Conservation (phyloP, 1,284 basidiomycete genomes). For the Sanghuangporus sanghuang region DNA sequence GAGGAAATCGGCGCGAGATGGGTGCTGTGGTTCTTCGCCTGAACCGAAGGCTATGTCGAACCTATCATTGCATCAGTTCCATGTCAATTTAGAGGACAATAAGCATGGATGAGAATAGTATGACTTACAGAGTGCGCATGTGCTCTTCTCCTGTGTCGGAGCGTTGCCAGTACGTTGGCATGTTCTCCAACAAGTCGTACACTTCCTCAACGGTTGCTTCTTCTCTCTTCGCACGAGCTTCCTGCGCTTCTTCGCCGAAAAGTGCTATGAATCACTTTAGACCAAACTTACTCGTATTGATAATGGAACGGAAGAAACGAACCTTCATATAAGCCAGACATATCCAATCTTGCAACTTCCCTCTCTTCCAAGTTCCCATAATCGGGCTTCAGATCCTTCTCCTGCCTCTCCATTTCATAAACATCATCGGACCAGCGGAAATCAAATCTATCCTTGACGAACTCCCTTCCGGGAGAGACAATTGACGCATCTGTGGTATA, state of each 20-base stretch:
- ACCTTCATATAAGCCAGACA: slow-evolving; percentile 50
- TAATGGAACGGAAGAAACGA: slow-evolving; percentile 33
- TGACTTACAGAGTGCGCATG: slow-evolving; percentile 49
- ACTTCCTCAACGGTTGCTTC: slow-evolving; percentile 28
- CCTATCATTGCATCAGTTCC: slow-evolving; percentile 30
- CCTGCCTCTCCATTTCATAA: slow-evolving; percentile 30
- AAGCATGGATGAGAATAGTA: neutral
- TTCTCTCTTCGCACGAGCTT: slow-evolving; percentile 28
- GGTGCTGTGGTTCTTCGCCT: slow-evolving; percentile 38
- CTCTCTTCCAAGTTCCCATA: slow-evolving; percentile 40
- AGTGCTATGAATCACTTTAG: slow-evolving; percentile 19
- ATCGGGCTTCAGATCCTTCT: slow-evolving; percentile 29
- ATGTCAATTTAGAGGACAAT: neutral
- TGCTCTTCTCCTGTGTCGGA: slow-evolving; percentile 41
- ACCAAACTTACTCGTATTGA: neutral
- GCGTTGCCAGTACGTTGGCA: slow-evolving; percentile 52
- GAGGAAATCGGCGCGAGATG: slow-evolving; percentile 51
- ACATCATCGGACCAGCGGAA: slow-evolving; percentile 39
- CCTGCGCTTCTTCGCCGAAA: slow-evolving; percentile 30
- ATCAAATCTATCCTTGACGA: slow-evolving; percentile 3
- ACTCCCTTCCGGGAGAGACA: neutral
- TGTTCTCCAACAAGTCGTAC: slow-evolving; percentile 43
- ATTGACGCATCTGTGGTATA: slow-evolving; percentile 16
- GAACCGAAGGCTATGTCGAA: slow-evolving; percentile 56
- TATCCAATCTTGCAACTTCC: slow-evolving; percentile 40